Base-by-base conservation (phyloP, 805 yeast genomes). In the Schwanniomyces vanrijiae region DNA sequence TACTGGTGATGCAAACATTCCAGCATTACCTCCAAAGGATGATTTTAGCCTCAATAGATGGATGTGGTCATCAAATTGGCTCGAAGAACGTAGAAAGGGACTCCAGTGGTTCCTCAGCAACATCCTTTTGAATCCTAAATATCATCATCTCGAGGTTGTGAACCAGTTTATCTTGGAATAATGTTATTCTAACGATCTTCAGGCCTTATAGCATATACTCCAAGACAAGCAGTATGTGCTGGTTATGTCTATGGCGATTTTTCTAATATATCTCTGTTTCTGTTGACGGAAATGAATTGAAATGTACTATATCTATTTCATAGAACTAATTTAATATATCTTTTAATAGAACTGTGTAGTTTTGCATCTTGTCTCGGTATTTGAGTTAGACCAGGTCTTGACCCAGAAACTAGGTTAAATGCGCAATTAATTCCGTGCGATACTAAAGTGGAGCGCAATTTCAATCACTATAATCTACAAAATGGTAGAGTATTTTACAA, bases 91-190 rank as follows among this genome's bases (percentile, higher is more conserved):
- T 38, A 64, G 86, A 16, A 73, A 71, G 47, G 84, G 85, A 0
- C 61, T 83, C 19, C 88, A 83, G 55, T 78, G 77, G 73, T 83
- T 84, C 64, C 58, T 83, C 56, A 78, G 78, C 54, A 75, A 75
- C 37, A 75, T 81, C 4, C 61, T 83, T 11, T 64, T 82, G 54
- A 78, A 82, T 53, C 81, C 86, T 0, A 59, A 66, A 19, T 61
- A 69, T 25, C 68, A 69, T 50, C 67, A 68, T 38, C 61, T 70
- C 13, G 56, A 55, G 0, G 68, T 68, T 16, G 68, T 81, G 10
- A 70, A 69, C 37, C 53, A 60, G 19, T 80, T 80, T 53, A 68
- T 77, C 20, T 48, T 64, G 37, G 31, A 20, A 10, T 37, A 20
- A 11, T n/a, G n/a, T 10, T 37, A 16, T 19, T 13, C 14, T 14